These are phyloP conservation scores for Cladosporium sp. DNA, from an alignment of 2,329 filamentous ascomycete genomes.

Conservation along the genomic window DNA sequence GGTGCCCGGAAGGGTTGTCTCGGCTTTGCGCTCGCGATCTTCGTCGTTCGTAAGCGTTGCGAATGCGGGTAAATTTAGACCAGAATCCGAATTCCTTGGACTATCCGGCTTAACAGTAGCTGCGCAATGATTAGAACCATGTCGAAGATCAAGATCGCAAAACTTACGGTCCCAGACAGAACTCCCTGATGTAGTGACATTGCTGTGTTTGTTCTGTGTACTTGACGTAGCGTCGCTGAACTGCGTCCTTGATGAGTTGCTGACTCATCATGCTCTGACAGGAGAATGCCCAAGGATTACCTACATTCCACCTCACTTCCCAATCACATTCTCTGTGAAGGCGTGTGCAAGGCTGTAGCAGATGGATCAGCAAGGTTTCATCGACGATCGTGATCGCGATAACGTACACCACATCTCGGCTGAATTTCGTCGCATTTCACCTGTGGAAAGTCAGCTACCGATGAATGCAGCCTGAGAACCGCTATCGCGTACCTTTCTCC, in stretches of 20 bases:
- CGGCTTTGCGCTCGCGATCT: slow-evolving; percentile 59
- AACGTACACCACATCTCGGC: slow-evolving; percentile 54
- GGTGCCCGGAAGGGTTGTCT: slow-evolving; percentile 52
- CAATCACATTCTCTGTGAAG: slow-evolving; percentile 60
- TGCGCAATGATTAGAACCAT: neutral
- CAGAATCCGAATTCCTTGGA: neutral
- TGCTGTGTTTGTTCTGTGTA: slow-evolving; percentile 35
- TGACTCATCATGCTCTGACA: neutral
- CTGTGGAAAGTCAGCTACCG: slow-evolving; percentile 25
- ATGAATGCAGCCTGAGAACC: neutral
- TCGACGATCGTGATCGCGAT: neutral
- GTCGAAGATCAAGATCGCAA: neutral
- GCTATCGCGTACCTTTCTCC: slow-evolving; percentile 34
- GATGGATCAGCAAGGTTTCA: neutral
- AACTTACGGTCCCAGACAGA: slow-evolving; percentile 58
- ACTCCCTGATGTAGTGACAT: slow-evolving; percentile 54
- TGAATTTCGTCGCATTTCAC: slow-evolving; percentile 60
- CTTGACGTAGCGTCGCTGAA: slow-evolving; percentile 39
- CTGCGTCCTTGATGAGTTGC: slow-evolving; percentile 7
- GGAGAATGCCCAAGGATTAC: slow-evolving; percentile 5
- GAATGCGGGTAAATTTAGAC: slow-evolving; percentile 55
- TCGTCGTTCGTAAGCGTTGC: slow-evolving; percentile 55
- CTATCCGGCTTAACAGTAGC: neutral
- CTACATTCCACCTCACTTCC: slow-evolving; percentile 49
- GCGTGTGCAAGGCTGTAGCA: slow-evolving; percentile 54